Evolutionary conservation across 2,329 filamentous ascomycete genomes (phyloP).

Genomic region (Xylaria sp.): DNA sequence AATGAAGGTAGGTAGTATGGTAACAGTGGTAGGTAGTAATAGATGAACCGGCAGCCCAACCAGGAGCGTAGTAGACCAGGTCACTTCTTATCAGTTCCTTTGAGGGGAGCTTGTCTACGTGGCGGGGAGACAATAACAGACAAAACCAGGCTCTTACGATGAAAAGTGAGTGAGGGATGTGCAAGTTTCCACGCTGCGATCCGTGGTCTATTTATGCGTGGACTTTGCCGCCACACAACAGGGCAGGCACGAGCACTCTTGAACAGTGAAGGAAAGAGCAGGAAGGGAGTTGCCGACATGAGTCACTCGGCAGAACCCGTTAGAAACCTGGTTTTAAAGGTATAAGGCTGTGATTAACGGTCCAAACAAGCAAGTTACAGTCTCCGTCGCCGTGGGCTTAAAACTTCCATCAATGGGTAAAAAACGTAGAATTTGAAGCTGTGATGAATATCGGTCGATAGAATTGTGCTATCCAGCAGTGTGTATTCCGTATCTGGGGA

Average conservation of each 20-base stretch:
- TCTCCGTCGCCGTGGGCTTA: background rate
- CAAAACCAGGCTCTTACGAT: background rate
- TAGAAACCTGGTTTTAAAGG: background rate
- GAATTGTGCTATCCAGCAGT: too few species aligned
- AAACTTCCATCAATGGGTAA: too few species aligned
- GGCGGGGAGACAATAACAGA: background rate
- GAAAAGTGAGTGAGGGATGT: background rate
- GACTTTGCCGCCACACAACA: background rate
- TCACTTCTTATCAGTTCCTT: background rate
- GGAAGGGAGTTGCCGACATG: background rate
- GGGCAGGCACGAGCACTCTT: background rate
- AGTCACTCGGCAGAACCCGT: background rate
- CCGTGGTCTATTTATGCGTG: background rate
- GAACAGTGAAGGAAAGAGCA: background rate
- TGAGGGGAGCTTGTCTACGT: background rate
- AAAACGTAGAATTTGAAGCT: too few species aligned
- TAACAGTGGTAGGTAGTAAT: background rate
- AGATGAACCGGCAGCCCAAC: slow-evolving; percentile 1
- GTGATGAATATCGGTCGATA: too few species aligned
- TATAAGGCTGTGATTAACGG: background rate
- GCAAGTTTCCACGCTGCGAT: background rate
- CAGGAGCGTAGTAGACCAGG: background rate
- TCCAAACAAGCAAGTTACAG: background rate
- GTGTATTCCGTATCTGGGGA: too few species aligned
- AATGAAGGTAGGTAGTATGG: background rate